These are phyloP conservation scores for Yarrowia osloensis DNA, from an alignment of 805 yeast species.

Conservation along the genomic window DNA sequence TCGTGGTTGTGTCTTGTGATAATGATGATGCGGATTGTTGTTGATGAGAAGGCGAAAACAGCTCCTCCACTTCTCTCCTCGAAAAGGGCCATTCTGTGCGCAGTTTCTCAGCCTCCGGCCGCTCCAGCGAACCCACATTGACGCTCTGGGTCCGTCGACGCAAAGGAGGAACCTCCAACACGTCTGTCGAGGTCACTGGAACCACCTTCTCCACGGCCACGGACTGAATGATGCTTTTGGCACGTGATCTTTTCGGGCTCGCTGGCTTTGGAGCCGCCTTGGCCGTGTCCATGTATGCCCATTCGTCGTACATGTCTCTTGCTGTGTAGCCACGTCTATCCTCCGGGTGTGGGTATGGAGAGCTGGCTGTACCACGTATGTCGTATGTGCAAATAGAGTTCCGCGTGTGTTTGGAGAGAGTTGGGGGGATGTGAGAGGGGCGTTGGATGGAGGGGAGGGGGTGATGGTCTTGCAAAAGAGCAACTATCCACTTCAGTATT, in stretches of 20 bases:
- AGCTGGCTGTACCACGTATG: constrained; percentile 6
- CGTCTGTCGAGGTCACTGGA: not conserved
- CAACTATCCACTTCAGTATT: no score
- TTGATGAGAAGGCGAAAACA: not conserved
- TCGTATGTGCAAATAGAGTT: not conserved
- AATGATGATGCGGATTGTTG: not conserved
- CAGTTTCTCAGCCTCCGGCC: not conserved
- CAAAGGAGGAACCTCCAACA: constrained; percentile 12
- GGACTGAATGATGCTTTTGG: constrained; percentile 28
- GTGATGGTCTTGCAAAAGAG: no score
- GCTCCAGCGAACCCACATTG: not conserved
- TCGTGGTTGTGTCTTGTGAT: not conserved
- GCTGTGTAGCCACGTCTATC: not conserved
- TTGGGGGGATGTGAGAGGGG: not conserved
- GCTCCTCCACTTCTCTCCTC: not conserved
- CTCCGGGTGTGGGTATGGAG: not conserved
- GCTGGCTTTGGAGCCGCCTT: constrained; percentile 20
- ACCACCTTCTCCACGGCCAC: constrained; percentile 28
- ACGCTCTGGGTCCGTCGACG: constrained; percentile 10
- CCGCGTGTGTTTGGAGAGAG: not conserved
- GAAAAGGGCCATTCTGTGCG: constrained; percentile 29
- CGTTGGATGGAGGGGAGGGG: not conserved
- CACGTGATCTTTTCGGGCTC: constrained; percentile 13
- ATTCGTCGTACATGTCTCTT: constrained; percentile 40
- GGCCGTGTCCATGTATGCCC: constrained; percentile 40